Evolutionary conservation across 208 protist genomes (phyloP), one percentile per base, ranked within the genome.

Genomic region (Chromosphaera perkinsii): DNA sequence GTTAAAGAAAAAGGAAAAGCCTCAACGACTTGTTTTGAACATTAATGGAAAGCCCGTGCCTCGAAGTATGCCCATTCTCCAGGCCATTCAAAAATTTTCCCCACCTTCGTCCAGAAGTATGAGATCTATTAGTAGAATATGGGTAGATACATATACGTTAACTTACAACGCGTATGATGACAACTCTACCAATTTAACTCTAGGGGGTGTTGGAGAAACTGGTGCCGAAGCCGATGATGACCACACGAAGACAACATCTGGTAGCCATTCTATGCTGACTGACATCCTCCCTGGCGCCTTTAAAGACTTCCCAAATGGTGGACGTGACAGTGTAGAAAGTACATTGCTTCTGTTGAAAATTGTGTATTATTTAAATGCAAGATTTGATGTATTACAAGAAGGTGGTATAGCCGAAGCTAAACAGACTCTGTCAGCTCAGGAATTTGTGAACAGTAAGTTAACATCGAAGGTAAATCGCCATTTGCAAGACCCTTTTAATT

Each of bases 381-480:
- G n/a, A n/a, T n/a, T n/a, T n/a, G n/a, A n/a, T n/a, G n/a, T n/a
- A n/a, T n/a, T n/a, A n/a, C n/a, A n/a, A n/a, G n/a, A n/a, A n/a
- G n/a, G n/a, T 37, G 10, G 4, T 31, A 42, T 43, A 17, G 12
- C 32, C 57, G 9, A 10, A 0, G 14, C 24, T 1, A 1, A 22
- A 56, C 2, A 1, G 24, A 12, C 4, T 3, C 14, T 2, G 3
- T 5, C 5, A 20, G 14, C 0, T 3, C 12, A 20, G 5, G 78
- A 81, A 52, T 88, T 88, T 67, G 29, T 82, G 33, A 87, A 76
- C 37, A 35, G 49, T 47, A 85, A 84, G 64, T 51, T 90, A 1
- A 77, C 79, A 1, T 70, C 77, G 5, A 89, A 88, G 73, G 48
- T 89, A 4, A 75, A 67, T 54, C 76, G 86, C 5, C 82, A 88